These are phyloP conservation scores for Dothideomycetidae sp. DNA, from an alignment of 2,329 filamentous ascomycete species.

Conservation along the genomic window DNA sequence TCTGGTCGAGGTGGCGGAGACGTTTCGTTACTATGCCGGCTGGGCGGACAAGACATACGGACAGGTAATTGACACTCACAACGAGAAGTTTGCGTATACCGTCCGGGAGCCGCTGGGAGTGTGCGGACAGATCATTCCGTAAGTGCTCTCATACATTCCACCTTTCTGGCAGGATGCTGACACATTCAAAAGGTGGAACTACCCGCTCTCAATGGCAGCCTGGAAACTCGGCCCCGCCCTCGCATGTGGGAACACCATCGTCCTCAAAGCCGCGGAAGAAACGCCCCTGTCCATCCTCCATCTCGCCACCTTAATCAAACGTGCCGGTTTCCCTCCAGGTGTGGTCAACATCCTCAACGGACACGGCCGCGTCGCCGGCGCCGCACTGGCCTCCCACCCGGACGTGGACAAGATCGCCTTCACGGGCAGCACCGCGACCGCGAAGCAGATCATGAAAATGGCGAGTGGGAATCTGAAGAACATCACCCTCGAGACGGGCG, in stretches of 20 bases:
- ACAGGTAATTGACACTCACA: constrained; percentile 58
- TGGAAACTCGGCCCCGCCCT: constrained; percentile 62
- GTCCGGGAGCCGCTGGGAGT: constrained; percentile 65
- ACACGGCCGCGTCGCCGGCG: constrained; percentile 51
- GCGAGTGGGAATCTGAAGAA: constrained; percentile 51
- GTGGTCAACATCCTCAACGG: constrained; percentile 67
- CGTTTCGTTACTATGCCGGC: constrained; percentile 61
- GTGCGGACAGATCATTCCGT: constrained; percentile 59
- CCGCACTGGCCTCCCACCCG: constrained; percentile 52
- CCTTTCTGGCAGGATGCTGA: too few relatives aligned
- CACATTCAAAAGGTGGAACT: constrained; percentile 69
- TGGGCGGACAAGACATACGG: constrained; percentile 70
- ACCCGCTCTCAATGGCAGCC: constrained; percentile 59
- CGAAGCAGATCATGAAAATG: constrained; percentile 61
- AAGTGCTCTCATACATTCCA: too few relatives aligned
- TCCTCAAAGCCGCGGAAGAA: constrained; percentile 44
- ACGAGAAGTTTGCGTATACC: constrained; percentile 61
- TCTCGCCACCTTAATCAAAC: constrained; percentile 50
- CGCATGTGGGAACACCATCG: constrained; percentile 43
- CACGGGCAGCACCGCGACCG: constrained; percentile 60
- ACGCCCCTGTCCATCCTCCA: constrained; percentile 44
- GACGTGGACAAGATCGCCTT: constrained; percentile 66
- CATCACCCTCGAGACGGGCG: constrained; percentile 46
- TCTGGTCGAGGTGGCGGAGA: constrained; percentile 43
- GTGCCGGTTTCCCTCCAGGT: constrained; percentile 64